These are phyloP conservation scores for Aspergillus sp. DNA, from an alignment of 2,329 filamentous ascomycete genomes.

Conservation along the genomic window DNA sequence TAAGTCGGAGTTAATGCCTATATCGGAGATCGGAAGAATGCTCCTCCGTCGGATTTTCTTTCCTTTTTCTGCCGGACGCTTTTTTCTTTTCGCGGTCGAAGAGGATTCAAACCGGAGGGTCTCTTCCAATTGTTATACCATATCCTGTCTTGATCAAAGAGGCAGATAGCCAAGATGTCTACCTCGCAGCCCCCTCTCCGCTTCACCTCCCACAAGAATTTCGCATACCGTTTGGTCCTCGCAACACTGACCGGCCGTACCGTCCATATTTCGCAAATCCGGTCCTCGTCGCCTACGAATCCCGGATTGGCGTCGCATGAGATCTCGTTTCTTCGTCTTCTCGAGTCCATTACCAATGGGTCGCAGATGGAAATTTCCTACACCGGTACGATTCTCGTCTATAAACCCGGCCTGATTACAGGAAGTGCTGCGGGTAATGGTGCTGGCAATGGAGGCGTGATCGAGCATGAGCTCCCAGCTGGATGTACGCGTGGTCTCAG, in stretches of 20 bases:
- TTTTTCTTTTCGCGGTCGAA: constrained; percentile 6
- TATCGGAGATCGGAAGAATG: constrained; percentile 20
- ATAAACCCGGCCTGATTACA: constrained; percentile 85
- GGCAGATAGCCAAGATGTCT: constrained; percentile 24
- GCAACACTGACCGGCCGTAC: constrained; percentile 84
- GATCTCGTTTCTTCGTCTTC: constrained; percentile 87
- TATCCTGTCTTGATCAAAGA: too few species aligned
- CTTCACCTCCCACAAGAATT: constrained; percentile 76
- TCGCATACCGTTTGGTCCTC: constrained; percentile 76
- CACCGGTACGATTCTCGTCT: constrained; percentile 87
- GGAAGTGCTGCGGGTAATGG: constrained; percentile 71
- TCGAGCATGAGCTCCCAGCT: constrained; percentile 71
- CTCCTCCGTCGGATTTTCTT: constrained; percentile 25
- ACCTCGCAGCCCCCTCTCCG: constrained; percentile 49
- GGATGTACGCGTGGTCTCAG: constrained; percentile 73
- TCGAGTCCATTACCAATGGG: constrained; percentile 93
- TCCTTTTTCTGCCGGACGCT: constrained; percentile 5
- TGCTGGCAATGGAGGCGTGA: constrained; percentile 59
- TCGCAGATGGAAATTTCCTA: constrained; percentile 91
- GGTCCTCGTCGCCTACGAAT: constrained; percentile 72
- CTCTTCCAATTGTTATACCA: background rate
- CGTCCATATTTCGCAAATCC: constrained; percentile 88
- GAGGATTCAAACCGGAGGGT: constrained; percentile 1
- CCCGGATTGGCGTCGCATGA: constrained; percentile 88
- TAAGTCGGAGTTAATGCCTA: constrained; percentile 10